Evolutionary conservation across 805 yeast species (phyloP).

Genomic region (Candida montana): DNA sequence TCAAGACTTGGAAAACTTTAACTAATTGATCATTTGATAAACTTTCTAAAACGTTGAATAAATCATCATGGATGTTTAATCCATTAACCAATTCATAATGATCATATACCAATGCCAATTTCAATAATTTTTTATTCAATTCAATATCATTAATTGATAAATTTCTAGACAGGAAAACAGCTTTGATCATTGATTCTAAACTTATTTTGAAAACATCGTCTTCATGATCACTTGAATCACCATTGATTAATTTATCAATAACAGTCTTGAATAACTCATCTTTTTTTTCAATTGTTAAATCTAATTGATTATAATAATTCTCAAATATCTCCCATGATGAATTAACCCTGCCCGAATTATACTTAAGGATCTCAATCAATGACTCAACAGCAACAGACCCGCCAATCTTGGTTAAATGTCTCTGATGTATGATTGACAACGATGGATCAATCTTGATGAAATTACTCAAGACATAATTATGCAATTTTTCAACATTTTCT

Average conservation of each 20-base stretch:
- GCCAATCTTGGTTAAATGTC: conserved; percentile 22
- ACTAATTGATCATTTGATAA: conserved; percentile 1
- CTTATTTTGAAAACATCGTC: conserved; percentile 8
- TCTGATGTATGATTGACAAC: conserved; percentile 27
- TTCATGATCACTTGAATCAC: conserved; percentile 8
- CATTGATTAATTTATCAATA: conserved; percentile 22
- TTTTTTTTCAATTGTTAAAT: conserved; percentile 8
- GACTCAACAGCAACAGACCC: conserved; percentile 21
- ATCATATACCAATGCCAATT: conserved; percentile 2
- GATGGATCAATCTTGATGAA: conserved; percentile 27
- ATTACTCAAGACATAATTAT: conserved; percentile 18
- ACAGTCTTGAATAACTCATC: conserved; percentile 27
- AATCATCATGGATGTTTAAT: neutral
- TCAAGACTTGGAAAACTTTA: conserved; percentile 2
- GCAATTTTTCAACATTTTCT: conserved; percentile 10
- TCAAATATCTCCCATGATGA: conserved; percentile 43
- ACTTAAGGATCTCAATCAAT: conserved; percentile 29
- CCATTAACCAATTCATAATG: conserved; percentile 1
- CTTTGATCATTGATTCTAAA: conserved; percentile 1
- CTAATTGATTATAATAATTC: conserved; percentile 21
- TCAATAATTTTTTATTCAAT: conserved; percentile 2
- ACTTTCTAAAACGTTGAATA: neutral
- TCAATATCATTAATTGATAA: neutral
- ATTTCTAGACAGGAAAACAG: neutral
- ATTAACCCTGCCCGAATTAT: conserved; percentile 50